Evolutionary conservation across 331 rosid genomes (phyloP).

Genomic region (Quercus tomentella): DNA sequence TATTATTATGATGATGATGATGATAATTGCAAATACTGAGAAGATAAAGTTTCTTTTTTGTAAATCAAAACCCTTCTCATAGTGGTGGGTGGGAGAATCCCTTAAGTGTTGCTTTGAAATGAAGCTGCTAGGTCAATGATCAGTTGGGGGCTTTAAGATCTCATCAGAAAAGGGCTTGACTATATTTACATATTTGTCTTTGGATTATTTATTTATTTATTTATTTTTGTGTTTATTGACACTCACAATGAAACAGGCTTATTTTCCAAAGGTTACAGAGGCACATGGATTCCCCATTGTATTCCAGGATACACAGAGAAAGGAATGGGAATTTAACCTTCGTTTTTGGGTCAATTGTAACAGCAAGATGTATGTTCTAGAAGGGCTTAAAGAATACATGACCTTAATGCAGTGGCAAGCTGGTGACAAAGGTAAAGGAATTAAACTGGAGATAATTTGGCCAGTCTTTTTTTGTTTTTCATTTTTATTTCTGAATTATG

Average conservation of each 20-base stretch:
- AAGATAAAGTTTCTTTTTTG: neutral
- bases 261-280: neutral
- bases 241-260: slow-evolving; percentile 3
- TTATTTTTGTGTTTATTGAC: neutral
- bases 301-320: slow-evolving; percentile 9
- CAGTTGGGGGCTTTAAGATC: neutral
- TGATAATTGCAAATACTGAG: neutral
- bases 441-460: no score
- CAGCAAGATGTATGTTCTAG: slow-evolving; percentile 18
- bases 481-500: no score
- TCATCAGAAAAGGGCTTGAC: neutral
- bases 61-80: neutral
- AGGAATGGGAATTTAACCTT: slow-evolving; percentile 17
- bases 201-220: neutral
- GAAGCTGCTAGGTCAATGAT: neutral
- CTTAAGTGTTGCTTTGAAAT: neutral
- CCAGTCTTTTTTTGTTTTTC: no score
- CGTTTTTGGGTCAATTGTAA: slow-evolving; percentile 14
- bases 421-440: slow-evolving; percentile 26
- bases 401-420: slow-evolving; percentile 9
- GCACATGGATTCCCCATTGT: neutral
- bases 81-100: neutral
- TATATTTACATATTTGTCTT: neutral
- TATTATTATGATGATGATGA: no score
- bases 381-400: slow-evolving; percentile 25